Evolutionary conservation across 2,329 filamentous ascomycete species (phyloP).

Genomic region (Tolypocladium album): DNA sequence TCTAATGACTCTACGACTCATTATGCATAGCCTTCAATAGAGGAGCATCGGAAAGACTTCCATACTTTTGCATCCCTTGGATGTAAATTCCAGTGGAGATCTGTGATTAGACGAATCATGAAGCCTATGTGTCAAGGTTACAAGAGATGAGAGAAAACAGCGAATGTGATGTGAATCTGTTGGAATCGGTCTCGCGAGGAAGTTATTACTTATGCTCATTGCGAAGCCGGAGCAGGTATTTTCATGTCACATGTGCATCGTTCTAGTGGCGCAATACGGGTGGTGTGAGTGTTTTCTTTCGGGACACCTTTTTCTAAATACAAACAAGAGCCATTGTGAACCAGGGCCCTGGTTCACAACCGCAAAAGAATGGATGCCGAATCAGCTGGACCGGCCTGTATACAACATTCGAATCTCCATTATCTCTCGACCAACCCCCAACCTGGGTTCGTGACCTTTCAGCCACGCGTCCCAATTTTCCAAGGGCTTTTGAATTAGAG

Average conservation of each 20-base stretch:
- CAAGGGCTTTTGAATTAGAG: not conserved
- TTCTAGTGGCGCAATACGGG: not conserved
- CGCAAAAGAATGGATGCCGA: not conserved
- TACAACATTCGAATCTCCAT: not conserved
- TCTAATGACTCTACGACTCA: not conserved
- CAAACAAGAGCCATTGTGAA: not conserved
- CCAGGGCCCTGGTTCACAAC: not conserved
- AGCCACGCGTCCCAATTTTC: not conserved
- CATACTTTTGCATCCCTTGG: not conserved
- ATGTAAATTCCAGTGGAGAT: not conserved
- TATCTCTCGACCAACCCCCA: not conserved
- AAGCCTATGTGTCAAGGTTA: not conserved
- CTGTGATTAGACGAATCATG: not conserved
- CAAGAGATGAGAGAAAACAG: too few relatives aligned
- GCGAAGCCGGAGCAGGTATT: not conserved
- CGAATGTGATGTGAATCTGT: too few relatives aligned
- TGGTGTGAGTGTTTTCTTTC: not conserved
- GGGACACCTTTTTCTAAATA: not conserved
- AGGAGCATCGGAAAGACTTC: not conserved
- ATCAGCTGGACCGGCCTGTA: not conserved
- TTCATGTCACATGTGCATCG: not conserved
- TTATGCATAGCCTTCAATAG: too few relatives aligned
- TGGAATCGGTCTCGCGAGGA: too few relatives aligned
- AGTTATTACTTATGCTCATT: not conserved
- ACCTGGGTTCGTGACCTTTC: not conserved